Conservation (phyloP, 805 yeast genomes). For the Hanseniaspora lachancei region DNA sequence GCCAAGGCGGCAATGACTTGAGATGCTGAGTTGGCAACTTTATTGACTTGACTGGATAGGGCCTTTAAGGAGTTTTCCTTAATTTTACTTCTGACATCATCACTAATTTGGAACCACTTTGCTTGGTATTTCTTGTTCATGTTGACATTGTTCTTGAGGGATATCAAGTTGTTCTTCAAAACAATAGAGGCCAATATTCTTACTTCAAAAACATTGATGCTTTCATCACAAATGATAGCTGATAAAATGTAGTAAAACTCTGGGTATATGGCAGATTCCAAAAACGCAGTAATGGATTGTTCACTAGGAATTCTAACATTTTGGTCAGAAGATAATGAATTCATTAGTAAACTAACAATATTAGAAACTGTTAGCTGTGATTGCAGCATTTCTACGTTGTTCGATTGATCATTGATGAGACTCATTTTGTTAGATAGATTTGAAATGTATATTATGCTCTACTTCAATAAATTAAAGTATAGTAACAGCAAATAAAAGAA, state of each 20-base stretch:
- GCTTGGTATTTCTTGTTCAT: slow-evolving; percentile 8
- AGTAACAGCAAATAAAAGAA: too few species aligned
- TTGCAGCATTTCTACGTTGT: not conserved
- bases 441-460: too few species aligned
- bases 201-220: slow-evolving; percentile 52
- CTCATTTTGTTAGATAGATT: not conserved
- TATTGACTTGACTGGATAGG: slow-evolving; percentile 16
- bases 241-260: slow-evolving; percentile 60
- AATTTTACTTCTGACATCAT: slow-evolving; percentile 23
- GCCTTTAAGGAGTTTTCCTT: slow-evolving; percentile 76
- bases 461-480: too few species aligned
- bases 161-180: slow-evolving; percentile 72
- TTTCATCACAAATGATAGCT: slow-evolving; percentile 54
- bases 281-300: slow-evolving; percentile 57
- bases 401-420: not conserved
- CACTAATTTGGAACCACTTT: slow-evolving; percentile 8
- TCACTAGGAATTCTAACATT: slow-evolving; percentile 53
- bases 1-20: slow-evolving; percentile 95
- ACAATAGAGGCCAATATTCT: slow-evolving; percentile 84
- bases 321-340: slow-evolving; percentile 35
- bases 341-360: not conserved
- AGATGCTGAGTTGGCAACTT: slow-evolving; percentile 80
- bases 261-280: slow-evolving; percentile 64
- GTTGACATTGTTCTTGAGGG: slow-evolving; percentile 24
- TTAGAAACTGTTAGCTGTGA: slow-evolving; percentile 8